A percentile compares a stretch with the other conserved stretches of the same genome.
Evolutionary conservation across 140 eudicot species (phyloP).

Genomic region (Oenanthe javanica): DNA sequence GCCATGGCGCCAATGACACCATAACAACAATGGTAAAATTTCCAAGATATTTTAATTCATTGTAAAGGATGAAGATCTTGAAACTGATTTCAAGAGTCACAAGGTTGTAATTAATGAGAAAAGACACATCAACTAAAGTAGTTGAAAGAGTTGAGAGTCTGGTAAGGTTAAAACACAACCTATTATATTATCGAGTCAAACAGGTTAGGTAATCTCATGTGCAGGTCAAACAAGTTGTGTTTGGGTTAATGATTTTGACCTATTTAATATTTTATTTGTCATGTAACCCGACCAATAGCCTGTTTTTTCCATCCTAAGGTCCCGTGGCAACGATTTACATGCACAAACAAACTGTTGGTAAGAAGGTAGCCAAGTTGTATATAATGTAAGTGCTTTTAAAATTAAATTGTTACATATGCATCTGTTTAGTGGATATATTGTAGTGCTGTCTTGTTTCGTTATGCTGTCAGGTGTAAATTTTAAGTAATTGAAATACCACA

Average conservation of each 20-base stretch:
- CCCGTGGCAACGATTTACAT: background rate
- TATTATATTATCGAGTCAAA: background rate
- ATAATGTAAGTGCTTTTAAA: no score
- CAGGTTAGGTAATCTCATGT: background rate
- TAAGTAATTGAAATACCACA: background rate
- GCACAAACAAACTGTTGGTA: background rate
- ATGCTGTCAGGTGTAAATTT: background rate
- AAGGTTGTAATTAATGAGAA: background rate
- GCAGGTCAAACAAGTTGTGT: no score
- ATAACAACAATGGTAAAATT: background rate
- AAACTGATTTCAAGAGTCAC: background rate
- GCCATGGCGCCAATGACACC: background rate
- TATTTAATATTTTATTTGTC: no score
- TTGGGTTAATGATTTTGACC: background rate
- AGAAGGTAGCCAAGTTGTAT: background rate
- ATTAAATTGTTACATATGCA: background rate
- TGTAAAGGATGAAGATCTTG: background rate
- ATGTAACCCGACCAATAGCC: no score
- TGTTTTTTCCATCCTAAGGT: background rate
- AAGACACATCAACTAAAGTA: background rate
- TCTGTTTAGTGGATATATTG: background rate
- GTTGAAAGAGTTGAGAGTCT: background rate
- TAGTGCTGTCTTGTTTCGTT: background rate
- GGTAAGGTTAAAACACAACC: background rate
- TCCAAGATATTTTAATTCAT: background rate